These are phyloP conservation scores for Dipodascus albidus DNA, from an alignment of 805 yeast genomes.

Conservation along the genomic window DNA sequence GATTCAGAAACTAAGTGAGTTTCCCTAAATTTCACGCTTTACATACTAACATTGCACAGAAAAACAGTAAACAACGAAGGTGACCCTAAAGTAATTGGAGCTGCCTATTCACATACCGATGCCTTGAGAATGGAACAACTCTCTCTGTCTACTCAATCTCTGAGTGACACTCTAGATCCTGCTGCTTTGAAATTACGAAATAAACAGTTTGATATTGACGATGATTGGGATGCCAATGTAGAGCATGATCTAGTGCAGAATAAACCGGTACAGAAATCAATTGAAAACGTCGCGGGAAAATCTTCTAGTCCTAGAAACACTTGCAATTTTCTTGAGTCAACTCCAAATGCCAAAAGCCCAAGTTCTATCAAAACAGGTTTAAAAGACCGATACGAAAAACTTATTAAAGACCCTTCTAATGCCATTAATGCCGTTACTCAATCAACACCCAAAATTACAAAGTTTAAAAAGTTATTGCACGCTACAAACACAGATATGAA, in stretches of 20 bases:
- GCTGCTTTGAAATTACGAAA: not conserved
- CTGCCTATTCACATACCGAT: conserved; percentile 46
- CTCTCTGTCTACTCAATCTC: conserved; percentile 15
- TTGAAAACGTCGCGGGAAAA: conserved; percentile 14
- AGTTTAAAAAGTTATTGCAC: conserved; percentile 53
- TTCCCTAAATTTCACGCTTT: no score
- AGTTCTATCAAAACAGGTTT: conserved; percentile 19
- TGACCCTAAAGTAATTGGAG: conserved; percentile 38
- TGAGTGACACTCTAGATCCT: conserved; percentile 6
- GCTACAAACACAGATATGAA: conserved; percentile 47
- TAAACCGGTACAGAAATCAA: conserved; percentile 12
- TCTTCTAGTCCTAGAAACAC: not conserved
- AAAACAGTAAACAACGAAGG: conserved; percentile 12
- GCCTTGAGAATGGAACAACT: conserved; percentile 12
- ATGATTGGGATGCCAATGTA: conserved; percentile 85
- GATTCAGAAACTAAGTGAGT: conserved; percentile 5
- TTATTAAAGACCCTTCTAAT: conserved; percentile 21
- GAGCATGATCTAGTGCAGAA: conserved; percentile 23
- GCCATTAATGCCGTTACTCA: conserved; percentile 20
- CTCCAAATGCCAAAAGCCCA: not conserved
- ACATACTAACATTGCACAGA: no score
- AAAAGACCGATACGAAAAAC: conserved; percentile 32
- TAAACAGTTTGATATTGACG: conserved; percentile 62
- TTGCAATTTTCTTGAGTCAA: not conserved
- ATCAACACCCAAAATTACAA: conserved; percentile 42